phyloP scores from a whole-genome alignment of 345 rosid genomes.

The Eucalyptus regnans region DNA sequence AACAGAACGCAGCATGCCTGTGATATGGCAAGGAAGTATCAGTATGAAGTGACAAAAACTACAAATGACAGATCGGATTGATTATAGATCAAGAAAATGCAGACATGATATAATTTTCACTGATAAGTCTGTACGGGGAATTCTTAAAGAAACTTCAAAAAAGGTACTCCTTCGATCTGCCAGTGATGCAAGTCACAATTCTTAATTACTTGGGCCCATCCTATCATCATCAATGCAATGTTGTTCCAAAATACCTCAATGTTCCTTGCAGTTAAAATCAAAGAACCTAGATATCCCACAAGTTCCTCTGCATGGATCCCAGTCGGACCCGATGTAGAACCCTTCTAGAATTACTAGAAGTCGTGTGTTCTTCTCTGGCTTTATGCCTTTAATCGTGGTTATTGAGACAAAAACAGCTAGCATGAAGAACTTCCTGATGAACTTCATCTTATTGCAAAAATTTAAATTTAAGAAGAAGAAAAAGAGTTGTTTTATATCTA shows the following conservation, averaged over 20 bases:
- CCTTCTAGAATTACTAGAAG: background rate
- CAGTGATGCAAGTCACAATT: background rate
- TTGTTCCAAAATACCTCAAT: background rate
- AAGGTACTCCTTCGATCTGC: background rate
- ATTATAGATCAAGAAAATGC: background rate
- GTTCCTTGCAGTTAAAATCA: background rate
- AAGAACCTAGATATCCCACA: background rate
- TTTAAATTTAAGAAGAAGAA: background rate
- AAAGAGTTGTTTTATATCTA: background rate
- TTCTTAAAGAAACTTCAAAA: background rate
- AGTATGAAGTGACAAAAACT: background rate
- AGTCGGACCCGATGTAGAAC: background rate
- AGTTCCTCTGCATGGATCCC: background rate
- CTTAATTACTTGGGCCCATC: background rate
- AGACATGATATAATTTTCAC: background rate
- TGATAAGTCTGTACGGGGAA: background rate
- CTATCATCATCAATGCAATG: background rate
- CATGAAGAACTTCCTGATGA: background rate
- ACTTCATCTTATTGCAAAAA: background rate
- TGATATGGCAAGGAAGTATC: background rate
- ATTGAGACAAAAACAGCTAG: background rate
- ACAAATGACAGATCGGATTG: background rate
- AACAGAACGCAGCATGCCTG: constrained; percentile 85
- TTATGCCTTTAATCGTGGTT: background rate
- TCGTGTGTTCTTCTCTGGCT: background rate